These are phyloP conservation scores for Hypoxylon perforatum DNA, from an alignment of 495 filamentous ascomycete species.

Conservation along the genomic window DNA sequence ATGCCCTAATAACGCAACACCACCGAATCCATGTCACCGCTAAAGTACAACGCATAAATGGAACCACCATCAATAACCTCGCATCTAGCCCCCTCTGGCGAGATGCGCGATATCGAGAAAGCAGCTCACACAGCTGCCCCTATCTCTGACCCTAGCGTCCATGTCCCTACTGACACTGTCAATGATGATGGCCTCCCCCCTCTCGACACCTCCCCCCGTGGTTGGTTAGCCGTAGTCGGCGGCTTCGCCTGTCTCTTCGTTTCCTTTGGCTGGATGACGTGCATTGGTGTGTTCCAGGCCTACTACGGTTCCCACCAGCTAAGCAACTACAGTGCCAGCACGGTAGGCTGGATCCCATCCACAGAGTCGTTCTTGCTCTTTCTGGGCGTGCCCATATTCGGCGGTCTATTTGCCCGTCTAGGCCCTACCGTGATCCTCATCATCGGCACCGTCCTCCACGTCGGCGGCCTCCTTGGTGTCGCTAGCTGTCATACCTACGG, in stretches of 20 bases:
- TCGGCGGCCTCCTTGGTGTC: slow-evolving; percentile 78
- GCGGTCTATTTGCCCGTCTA: slow-evolving; percentile 70
- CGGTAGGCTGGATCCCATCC: slow-evolving; percentile 68
- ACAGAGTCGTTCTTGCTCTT: slow-evolving; percentile 13
- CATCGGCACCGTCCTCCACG: slow-evolving; percentile 67
- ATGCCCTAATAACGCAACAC: background rate
- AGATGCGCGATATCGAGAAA: background rate
- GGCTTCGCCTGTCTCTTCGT: slow-evolving; percentile 64
- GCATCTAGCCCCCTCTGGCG: background rate
- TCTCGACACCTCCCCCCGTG: slow-evolving; percentile 31
- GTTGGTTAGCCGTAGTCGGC: slow-evolving; percentile 69
- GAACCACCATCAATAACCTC: background rate
- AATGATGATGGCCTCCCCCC: slow-evolving; percentile 5
- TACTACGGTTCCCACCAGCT: slow-evolving; percentile 66
- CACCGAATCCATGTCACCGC: background rate
- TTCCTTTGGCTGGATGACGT: slow-evolving; percentile 71
- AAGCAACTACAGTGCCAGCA: slow-evolving; percentile 57
- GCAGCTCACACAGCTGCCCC: background rate
- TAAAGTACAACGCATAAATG: background rate
- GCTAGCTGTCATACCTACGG: slow-evolving; percentile 66
- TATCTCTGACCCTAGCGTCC: background rate
- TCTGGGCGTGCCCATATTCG: slow-evolving; percentile 60
- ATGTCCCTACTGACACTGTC: background rate
- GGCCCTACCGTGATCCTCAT: slow-evolving; percentile 69
- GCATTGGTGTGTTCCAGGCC: slow-evolving; percentile 70